Percentiles rank a stretch among this genome's conserved stretches.
Conservation (phyloP, 148 eudicot species). For the Hydrangea macrophylla region DNA sequence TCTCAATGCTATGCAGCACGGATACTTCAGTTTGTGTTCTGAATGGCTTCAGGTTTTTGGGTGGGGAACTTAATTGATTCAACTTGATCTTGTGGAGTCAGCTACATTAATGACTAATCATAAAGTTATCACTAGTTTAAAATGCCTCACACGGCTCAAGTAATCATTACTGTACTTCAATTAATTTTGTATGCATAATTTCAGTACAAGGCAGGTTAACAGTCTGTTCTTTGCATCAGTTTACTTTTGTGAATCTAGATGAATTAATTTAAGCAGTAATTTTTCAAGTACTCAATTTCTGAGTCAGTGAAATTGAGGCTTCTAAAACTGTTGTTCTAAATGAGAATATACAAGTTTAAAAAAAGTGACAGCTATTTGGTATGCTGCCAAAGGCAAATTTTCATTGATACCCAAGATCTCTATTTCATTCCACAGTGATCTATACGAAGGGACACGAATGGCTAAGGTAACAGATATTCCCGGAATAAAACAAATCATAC, state of each 20-base stretch:
- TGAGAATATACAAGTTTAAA: background rate
- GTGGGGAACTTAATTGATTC: background rate
- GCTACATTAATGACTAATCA: background rate
- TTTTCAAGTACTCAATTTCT: background rate
- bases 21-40: no score
- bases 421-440: conserved; percentile 50
- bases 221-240: background rate
- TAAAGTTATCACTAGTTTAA: background rate
- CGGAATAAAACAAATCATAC: conserved; percentile 63
- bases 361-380: background rate
- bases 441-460: conserved; percentile 93
- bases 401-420: background rate
- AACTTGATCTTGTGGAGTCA: background rate
- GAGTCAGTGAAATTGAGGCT: background rate
- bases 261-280: background rate
- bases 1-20: no score
- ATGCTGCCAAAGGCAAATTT: background rate
- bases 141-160: background rate
- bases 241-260: background rate
- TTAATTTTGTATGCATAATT: background rate
- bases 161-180: background rate
- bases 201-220: background rate
- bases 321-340: background rate
- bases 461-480: conserved; percentile 66
- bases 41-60: background rate